phyloP scores from a whole-genome alignment of 345 rosid species.

The Pugionium cornutum region DNA sequence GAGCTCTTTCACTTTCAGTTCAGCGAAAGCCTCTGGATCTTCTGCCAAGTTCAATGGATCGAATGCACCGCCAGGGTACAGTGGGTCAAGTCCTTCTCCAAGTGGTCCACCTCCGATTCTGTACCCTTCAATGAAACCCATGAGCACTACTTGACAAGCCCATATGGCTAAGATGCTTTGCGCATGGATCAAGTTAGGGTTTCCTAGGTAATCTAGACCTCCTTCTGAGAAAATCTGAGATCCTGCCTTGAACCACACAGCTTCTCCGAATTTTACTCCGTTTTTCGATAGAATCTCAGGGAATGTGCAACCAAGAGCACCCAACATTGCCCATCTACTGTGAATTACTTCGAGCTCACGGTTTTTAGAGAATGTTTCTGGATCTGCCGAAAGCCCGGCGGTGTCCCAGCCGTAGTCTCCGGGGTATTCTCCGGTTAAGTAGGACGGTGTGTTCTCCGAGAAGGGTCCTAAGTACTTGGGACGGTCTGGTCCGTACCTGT shows the following conservation, averaged over 20 bases:
- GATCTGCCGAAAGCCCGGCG: constrained; percentile 95
- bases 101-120: constrained; percentile 95
- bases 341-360: constrained; percentile 97
- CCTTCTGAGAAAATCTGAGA: constrained; percentile 94
- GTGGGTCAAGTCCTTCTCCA: constrained; percentile 92
- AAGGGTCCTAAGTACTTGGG: constrained; percentile 96
- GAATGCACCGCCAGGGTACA: constrained; percentile 95
- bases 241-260: constrained; percentile 97
- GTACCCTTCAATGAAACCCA: constrained; percentile 96
- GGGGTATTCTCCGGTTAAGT: constrained; percentile 91
- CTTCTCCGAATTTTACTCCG: constrained; percentile 89
- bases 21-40: constrained; percentile 94
- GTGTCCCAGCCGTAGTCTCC: constrained; percentile 99
- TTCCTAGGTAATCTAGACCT: constrained; percentile 92
- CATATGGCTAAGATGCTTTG: constrained; percentile 97
- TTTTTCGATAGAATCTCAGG: constrained; percentile 83
- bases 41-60: constrained; percentile 90
- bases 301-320: constrained; percentile 90
- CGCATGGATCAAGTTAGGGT: constrained; percentile 93
- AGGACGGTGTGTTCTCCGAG: constrained; percentile 91
- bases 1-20: constrained; percentile 92
- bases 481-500: constrained; percentile 98
- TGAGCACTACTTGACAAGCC: constrained; percentile 92
- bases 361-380: constrained; percentile 94
- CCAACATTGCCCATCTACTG: constrained; percentile 97